Evolutionary conservation across 2,329 filamentous ascomycete genomes (phyloP).

Genomic region (Rutstroemia sp.): DNA sequence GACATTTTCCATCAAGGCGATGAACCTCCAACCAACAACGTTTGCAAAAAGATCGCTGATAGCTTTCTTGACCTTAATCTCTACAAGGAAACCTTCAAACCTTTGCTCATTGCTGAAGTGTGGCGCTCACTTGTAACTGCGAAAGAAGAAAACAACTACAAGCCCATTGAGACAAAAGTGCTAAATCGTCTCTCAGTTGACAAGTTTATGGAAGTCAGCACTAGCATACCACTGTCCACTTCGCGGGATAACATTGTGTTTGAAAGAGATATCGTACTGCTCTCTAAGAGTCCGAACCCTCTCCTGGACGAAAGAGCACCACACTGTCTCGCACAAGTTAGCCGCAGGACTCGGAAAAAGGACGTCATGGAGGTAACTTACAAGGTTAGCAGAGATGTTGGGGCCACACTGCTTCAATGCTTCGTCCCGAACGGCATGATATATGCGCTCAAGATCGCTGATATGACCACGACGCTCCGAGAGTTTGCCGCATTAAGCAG

Average conservation of each 20-base stretch:
- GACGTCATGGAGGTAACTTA: constrained; percentile 78
- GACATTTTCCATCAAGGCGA: constrained; percentile 88
- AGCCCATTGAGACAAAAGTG: constrained; percentile 80
- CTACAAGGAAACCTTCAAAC: constrained; percentile 87
- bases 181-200: constrained; percentile 85
- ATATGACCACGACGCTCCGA: constrained; percentile 88
- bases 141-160: constrained; percentile 76
- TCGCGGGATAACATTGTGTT: constrained; percentile 65
- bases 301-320: constrained; percentile 56
- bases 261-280: constrained; percentile 82
- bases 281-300: constrained; percentile 69
- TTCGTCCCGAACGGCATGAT: constrained; percentile 65
- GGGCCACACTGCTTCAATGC: constrained; percentile 46
- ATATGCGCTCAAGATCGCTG: constrained; percentile 76
- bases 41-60: constrained; percentile 69
- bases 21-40: constrained; percentile 69
- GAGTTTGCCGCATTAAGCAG: constrained; percentile 90
- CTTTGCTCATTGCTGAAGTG: constrained; percentile 82
- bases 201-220: constrained; percentile 86
- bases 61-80: constrained; percentile 67
- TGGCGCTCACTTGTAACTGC: constrained; percentile 91
- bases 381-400: constrained; percentile 57
- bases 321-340: constrained; percentile 82
- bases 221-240: constrained; percentile 63
- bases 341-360: constrained; percentile 73